These are phyloP conservation scores for Lepiota venenata DNA, from an alignment of 768 basidiomycete species.

Conservation along the genomic window DNA sequence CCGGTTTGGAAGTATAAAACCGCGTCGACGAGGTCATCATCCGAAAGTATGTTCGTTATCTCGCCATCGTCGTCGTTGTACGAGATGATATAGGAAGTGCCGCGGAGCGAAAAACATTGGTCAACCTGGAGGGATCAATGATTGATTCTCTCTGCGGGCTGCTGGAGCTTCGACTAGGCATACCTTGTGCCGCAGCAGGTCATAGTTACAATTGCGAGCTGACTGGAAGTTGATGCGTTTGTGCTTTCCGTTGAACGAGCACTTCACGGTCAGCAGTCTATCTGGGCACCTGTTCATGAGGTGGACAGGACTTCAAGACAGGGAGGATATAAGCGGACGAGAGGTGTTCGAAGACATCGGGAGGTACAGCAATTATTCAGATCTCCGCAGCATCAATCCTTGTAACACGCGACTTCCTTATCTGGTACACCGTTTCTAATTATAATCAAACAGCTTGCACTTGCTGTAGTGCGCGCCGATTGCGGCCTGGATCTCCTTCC, in stretches of 20 bases:
- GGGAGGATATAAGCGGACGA: constrained; percentile 2
- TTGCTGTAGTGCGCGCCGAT: not conserved
- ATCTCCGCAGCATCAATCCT: constrained; percentile 12
- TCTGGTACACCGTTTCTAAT: not conserved
- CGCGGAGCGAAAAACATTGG: constrained; percentile 75
- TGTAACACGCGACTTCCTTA: constrained; percentile 4
- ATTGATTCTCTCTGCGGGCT: constrained; percentile 2
- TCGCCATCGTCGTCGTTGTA: constrained; percentile 92
- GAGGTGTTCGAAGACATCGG: constrained; percentile 4
- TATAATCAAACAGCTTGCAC: constrained; percentile 7
- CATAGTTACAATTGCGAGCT: constrained; percentile 75
- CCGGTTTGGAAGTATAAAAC: constrained; percentile 83
- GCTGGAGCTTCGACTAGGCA: constrained; percentile 15
- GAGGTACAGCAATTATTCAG: constrained; percentile 9
- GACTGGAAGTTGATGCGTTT: constrained; percentile 80
- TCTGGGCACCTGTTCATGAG: constrained; percentile 53
- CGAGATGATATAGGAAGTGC: constrained; percentile 65
- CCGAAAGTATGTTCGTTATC: constrained; percentile 61
- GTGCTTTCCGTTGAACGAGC: constrained; percentile 68
- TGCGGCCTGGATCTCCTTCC: not conserved
- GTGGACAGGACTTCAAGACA: not conserved
- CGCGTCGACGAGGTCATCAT: constrained; percentile 80
- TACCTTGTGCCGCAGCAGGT: constrained; percentile 72
- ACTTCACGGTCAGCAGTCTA: constrained; percentile 79
- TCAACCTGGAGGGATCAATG: constrained; percentile 56